Evolutionary conservation across 179 eudicot species (phyloP).

Genomic region (Silene noctiflora): DNA sequence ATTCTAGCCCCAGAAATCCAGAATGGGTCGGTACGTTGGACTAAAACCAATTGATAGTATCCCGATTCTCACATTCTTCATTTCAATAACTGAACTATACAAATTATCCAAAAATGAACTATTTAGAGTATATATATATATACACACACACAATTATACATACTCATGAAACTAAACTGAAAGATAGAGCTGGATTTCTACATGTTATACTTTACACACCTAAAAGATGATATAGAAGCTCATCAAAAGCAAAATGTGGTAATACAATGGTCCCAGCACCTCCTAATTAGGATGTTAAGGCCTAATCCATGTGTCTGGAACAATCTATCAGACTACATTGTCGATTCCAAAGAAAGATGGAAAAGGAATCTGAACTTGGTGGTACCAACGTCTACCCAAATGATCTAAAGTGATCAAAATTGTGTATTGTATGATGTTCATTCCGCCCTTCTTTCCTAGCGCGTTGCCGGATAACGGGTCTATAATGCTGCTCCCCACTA

Average conservation of each 20-base stretch:
- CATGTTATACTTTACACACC: constrained; percentile 26
- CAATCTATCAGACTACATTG: not conserved
- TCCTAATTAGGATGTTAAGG: not conserved
- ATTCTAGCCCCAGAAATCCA: no score
- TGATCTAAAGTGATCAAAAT: constrained; percentile 15
- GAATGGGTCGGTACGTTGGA: no score
- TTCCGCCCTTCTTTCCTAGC: constrained; percentile 77
- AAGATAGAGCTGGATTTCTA: constrained; percentile 14
- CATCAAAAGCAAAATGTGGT: constrained; percentile 9
- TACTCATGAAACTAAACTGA: constrained; percentile 10
- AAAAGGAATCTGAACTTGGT: constrained; percentile 13
- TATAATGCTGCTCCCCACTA: constrained; percentile 30
- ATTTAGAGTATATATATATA: no score
- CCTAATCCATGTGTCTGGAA: not conserved
- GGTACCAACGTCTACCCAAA: constrained; percentile 19
- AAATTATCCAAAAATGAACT: no score
- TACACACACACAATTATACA: no score
- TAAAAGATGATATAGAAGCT: constrained; percentile 15
- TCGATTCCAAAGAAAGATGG: constrained; percentile 3
- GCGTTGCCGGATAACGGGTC: constrained; percentile 43
- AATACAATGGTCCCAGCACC: not conserved
- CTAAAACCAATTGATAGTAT: no score
- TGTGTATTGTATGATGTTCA: constrained; percentile 13
- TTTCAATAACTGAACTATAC: no score
- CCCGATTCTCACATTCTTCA: no score